Evolutionary conservation across 2,329 filamentous ascomycete genomes (phyloP), one percentile per base, ranked within the genome.

Genomic region (Lecanicillium sp.): DNA sequence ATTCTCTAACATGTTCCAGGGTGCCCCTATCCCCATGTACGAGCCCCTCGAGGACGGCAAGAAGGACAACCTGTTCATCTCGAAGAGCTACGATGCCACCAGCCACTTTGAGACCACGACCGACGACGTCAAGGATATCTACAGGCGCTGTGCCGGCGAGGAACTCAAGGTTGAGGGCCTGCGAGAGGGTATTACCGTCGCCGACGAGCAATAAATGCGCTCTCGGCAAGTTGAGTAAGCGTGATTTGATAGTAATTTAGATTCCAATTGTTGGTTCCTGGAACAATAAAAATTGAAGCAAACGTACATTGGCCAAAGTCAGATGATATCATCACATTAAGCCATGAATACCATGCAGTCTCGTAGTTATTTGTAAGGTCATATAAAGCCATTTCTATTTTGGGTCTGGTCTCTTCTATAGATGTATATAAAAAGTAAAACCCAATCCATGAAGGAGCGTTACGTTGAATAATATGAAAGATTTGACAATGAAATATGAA

Each of bases 21-120:
- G 87, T 18, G 68, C 86, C 20, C 86, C 92, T 14, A 95, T 95
- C 49, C 89, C 92, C 38, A 75, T 98, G 45, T 96, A 95, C 63
- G 88, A 94, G 66, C 94, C 92, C 16, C 62, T 90, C 35, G 84
- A 86, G 55, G 77, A 82, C 55, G 92, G 92, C 47, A 72, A 69
- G 51, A 83, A 80, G 51, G 89, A 95, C 70, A 89, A 89, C 64
- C 83, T 98, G 62, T 98, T 88, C 70, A 88, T 98, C 60, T 95
- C 88, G 55, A 95, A 94, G 80, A 95, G 87, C 70, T 98, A 98
- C 66, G 94, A 98, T 57, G 87, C 94, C 38, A 94, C 85, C 48
- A 94, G 85, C 62, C 92, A 98, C 73, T 98, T 98, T 56, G 92
- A 98, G 77, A 95, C 87, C 27, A 75, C 70, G 33, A 76, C 73